Percentiles rank a stretch among this genome's conserved stretches.
phyloP scores from a whole-genome alignment of 1,139 yeast species.

The Spencermartinsiella ligniputridi region DNA sequence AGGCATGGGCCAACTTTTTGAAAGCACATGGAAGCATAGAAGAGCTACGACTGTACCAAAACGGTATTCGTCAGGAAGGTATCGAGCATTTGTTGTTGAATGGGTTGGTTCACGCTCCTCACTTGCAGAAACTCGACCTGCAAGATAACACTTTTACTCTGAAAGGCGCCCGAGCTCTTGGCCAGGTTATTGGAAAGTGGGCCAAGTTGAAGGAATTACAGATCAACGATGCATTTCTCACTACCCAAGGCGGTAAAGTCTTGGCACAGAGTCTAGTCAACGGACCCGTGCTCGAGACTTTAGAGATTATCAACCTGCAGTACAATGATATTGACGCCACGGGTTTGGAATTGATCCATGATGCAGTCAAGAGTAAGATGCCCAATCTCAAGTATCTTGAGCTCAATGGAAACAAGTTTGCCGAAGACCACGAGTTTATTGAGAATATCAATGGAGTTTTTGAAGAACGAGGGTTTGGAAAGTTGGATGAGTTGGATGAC shows the following conservation, averaged over 20 bases:
- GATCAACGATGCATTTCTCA: slow-evolving; percentile 83
- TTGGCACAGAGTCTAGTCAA: slow-evolving; percentile 40
- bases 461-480: slow-evolving; percentile 72
- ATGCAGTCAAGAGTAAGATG: slow-evolving; percentile 50
- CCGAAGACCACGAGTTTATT: slow-evolving; percentile 65
- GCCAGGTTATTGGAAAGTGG: slow-evolving; percentile 55
- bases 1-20: slow-evolving; percentile 56
- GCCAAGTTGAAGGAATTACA: slow-evolving; percentile 64
- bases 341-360: slow-evolving; percentile 54
- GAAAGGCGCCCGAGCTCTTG: slow-evolving; percentile 74
- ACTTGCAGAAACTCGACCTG: slow-evolving; percentile 69
- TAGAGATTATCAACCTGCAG: slow-evolving; percentile 68
- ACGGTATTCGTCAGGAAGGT: slow-evolving; percentile 95
- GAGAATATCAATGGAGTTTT: slow-evolving; percentile 57
- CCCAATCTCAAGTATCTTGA: slow-evolving; percentile 65
- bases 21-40: slow-evolving; percentile 73
- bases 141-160: slow-evolving; percentile 93
- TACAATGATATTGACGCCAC: slow-evolving; percentile 79
- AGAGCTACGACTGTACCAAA: slow-evolving; percentile 80
- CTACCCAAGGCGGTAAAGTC: slow-evolving; percentile 62
- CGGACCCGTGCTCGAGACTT: slow-evolving; percentile 28
- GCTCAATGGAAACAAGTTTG: slow-evolving; percentile 86
- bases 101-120: slow-evolving; percentile 61
- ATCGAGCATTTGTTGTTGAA: slow-evolving; percentile 66
- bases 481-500: slow-evolving; percentile 87